Evolutionary conservation across 495 filamentous ascomycete species (phyloP).

Genomic region (Cudoniella acicularis): DNA sequence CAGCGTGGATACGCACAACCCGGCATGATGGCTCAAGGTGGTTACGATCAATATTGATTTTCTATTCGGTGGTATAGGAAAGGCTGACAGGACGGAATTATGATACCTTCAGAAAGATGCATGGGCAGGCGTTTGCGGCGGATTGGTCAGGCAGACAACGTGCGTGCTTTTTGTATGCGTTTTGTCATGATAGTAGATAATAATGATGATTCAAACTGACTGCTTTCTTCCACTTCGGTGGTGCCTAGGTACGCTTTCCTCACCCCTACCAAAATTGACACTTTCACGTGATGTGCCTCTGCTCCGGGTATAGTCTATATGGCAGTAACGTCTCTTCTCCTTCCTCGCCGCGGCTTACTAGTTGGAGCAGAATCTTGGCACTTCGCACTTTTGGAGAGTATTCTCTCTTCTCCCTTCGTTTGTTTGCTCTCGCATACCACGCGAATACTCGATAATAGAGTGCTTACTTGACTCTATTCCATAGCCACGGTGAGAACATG

Average conservation of each 20-base stretch:
- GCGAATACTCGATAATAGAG: no score
- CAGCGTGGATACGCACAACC: conserved; percentile 23
- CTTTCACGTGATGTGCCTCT: neutral
- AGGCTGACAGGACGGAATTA: neutral
- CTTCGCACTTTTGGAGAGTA: no score
- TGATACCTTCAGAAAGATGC: conserved; percentile 2
- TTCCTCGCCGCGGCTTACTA: no score
- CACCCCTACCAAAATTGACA: neutral
- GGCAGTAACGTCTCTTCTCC: no score
- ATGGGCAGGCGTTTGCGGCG: neutral
- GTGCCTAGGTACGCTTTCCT: no score
- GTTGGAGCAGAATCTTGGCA: no score
- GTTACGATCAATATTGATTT: conserved; percentile 19
- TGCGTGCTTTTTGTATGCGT: neutral
- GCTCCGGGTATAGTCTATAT: no score
- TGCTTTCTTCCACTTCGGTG: neutral
- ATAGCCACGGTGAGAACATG: no score
- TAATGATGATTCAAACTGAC: neutral
- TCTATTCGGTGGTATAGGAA: neutral
- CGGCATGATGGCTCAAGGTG: conserved; percentile 12
- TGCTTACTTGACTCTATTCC: no score
- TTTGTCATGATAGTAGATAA: neutral
- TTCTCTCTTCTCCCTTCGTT: no score
- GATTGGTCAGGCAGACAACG: neutral
- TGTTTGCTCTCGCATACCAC: no score